Evolutionary conservation across 441 rosid species (phyloP).

Genomic region (Erodium moschatum): DNA sequence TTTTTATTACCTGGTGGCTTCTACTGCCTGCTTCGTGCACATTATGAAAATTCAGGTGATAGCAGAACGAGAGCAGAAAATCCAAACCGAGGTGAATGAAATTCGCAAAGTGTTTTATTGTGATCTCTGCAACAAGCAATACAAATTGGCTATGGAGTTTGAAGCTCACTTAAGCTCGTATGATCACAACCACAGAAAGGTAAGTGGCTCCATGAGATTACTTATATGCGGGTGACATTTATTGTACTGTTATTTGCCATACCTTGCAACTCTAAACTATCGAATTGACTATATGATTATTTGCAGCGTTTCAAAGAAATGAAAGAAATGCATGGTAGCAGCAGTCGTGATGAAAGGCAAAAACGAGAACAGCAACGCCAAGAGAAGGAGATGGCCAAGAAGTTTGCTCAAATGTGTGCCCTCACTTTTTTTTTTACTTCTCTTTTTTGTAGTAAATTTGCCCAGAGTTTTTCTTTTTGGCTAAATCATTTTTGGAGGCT

Average conservation of each 20-base stretch:
- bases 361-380: constrained; percentile 80
- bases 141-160: constrained; percentile 90
- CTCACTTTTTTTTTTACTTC: constrained; percentile 6
- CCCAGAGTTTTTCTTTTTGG: neutral
- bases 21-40: constrained; percentile 98
- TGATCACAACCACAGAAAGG: constrained; percentile 96
- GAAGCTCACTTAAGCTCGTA: constrained; percentile 91
- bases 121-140: constrained; percentile 92
- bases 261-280: neutral
- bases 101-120: constrained; percentile 79
- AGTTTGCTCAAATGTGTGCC: constrained; percentile 46
- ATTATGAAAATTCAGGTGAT: constrained; percentile 97
- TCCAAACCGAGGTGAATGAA: constrained; percentile 85
- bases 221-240: neutral
- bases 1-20: constrained; percentile 98
- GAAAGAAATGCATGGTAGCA: constrained; percentile 77
- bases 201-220: constrained; percentile 17
- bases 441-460: constrained; percentile 1
- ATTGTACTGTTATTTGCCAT: neutral
- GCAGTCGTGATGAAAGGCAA: constrained; percentile 80
- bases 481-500: neutral
- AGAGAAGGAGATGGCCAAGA: constrained; percentile 75
- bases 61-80: constrained; percentile 97
- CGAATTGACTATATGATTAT: neutral
- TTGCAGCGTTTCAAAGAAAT: constrained; percentile 90